Percentiles rank a stretch among this genome's conserved stretches.
These are phyloP conservation scores for Pestalotiopsis sp. DNA, from an alignment of 2,329 filamentous ascomycete genomes.

Conservation along the genomic window DNA sequence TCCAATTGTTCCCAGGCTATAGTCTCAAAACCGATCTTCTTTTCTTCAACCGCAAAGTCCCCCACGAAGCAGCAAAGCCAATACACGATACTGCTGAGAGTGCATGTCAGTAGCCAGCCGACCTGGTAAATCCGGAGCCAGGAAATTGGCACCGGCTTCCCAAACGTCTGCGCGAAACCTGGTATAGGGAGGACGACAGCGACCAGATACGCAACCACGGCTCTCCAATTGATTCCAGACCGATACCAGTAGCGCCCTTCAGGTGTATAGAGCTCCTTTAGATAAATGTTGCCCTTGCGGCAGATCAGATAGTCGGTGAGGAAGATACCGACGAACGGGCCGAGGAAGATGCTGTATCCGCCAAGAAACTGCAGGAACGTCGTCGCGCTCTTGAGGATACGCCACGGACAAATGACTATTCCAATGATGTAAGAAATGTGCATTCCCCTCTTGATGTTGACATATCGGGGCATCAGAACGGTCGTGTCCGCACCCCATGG, in stretches of 20 bases:
- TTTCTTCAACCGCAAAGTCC: constrained; percentile 4
- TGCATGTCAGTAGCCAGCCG: constrained; percentile 1
- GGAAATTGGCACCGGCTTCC: background rate
- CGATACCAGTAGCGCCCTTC: constrained; percentile 17
- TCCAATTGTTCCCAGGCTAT: constrained; percentile 14
- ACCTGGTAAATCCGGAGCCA: background rate
- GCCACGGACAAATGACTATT: constrained; percentile 18
- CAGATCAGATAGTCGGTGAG: constrained; percentile 17
- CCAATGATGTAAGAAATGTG: constrained; percentile 12
- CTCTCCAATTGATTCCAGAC: constrained; percentile 16
- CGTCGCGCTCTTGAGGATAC: constrained; percentile 17
- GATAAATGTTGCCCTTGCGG: constrained; percentile 15
- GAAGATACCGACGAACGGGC: constrained; percentile 16
- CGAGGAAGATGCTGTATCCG: constrained; percentile 18
- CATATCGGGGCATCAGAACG: constrained; percentile 11
- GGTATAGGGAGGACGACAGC: constrained; percentile 10
- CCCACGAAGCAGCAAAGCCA: constrained; percentile 12
- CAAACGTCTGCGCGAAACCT: constrained; percentile 7
- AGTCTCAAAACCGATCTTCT: constrained; percentile 6
- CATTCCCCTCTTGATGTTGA: constrained; percentile 15
- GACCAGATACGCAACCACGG: constrained; percentile 9
- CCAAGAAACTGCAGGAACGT: constrained; percentile 12
- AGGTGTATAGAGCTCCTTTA: constrained; percentile 13
- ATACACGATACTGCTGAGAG: constrained; percentile 12
- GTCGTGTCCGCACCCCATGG: constrained; percentile 14